A percentile compares a stretch with the other conserved stretches of the same genome.
Evolutionary conservation across 1,139 yeast species (phyloP).

Genomic region (Pichia sp.): DNA sequence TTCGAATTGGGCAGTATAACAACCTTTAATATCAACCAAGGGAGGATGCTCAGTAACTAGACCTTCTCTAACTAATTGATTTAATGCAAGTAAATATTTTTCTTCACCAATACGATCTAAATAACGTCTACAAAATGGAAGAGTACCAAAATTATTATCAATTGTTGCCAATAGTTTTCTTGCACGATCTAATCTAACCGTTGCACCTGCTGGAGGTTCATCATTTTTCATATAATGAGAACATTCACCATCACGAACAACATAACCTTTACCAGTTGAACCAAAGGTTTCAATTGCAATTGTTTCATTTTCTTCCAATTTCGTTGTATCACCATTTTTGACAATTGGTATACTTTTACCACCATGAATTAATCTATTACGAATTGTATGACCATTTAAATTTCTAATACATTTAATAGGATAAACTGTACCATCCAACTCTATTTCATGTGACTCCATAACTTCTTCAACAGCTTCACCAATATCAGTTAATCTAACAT

Average conservation of each 20-base stretch:
- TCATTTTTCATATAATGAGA: constrained; percentile 78
- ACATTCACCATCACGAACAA: constrained; percentile 80
- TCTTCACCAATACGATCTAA: constrained; percentile 89
- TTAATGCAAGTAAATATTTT: constrained; percentile 83
- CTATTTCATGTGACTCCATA: constrained; percentile 95
- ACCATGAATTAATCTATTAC: constrained; percentile 78
- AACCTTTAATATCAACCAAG: constrained; percentile 73
- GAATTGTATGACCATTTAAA: constrained; percentile 90
- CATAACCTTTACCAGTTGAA: constrained; percentile 91
- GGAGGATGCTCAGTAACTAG: constrained; percentile 95
- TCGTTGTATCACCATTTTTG: constrained; percentile 84
- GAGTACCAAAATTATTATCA: constrained; percentile 78
- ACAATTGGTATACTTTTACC: constrained; percentile 97
- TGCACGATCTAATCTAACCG: constrained; percentile 60
- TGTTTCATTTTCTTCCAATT: constrained; percentile 98
- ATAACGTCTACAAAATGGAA: constrained; percentile 95
- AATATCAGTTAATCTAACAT: constrained; percentile 88
- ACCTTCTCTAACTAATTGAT: constrained; percentile 78
- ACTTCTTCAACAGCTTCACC: constrained; percentile 96
- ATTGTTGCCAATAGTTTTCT: constrained; percentile 60
- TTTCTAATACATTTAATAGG: constrained; percentile 88
- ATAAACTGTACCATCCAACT: constrained; percentile 74
- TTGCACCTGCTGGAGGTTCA: constrained; percentile 41
- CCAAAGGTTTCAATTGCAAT: constrained; percentile 99
- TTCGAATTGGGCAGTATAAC: constrained; percentile 93